These are phyloP conservation scores for Epichloe typhina DNA, from an alignment of 2,329 filamentous ascomycete genomes.

Conservation along the genomic window DNA sequence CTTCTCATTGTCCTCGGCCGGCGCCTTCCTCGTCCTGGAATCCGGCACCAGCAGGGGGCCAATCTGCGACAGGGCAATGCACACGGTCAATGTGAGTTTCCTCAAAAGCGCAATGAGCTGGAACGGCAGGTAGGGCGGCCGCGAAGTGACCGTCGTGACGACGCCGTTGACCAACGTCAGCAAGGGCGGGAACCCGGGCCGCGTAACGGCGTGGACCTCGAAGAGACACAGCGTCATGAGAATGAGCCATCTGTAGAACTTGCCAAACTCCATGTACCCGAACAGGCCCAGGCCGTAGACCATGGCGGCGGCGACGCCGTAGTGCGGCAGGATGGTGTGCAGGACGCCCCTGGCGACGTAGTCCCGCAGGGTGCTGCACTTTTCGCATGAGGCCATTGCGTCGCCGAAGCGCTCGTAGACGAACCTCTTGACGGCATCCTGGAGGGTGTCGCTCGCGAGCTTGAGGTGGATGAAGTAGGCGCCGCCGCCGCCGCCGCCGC, in stretches of 20 bases:
- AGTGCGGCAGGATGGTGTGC: conserved; percentile 47
- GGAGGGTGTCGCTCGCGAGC: conserved; percentile 67
- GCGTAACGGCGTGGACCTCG: conserved; percentile 43
- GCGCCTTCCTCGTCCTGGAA: conserved; percentile 16
- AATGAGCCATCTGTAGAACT: conserved; percentile 52
- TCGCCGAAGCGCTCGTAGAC: conserved; percentile 86
- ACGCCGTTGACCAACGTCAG: conserved; percentile 33
- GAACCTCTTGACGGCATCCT: conserved; percentile 64
- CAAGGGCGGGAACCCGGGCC: conserved; percentile 36
- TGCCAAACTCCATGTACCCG: conserved; percentile 55
- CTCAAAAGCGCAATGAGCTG: conserved; percentile 67
- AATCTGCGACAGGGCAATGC: conserved; percentile 73
- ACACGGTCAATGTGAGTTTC: conserved; percentile 63
- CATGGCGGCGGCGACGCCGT: conserved; percentile 40
- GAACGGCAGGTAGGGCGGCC: conserved; percentile 66
- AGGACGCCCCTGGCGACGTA: conserved; percentile 54
- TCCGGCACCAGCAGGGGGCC: conserved; percentile 48
- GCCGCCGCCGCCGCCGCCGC: conserved; percentile 1
- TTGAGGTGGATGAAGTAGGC: conserved; percentile 71
- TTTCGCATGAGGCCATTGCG: conserved; percentile 50
- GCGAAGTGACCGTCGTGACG: conserved; percentile 24
- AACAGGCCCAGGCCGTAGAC: conserved; percentile 49
- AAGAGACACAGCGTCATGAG: conserved; percentile 39
- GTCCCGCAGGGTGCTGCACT: conserved; percentile 56
- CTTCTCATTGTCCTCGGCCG: conserved; percentile 30